Conservation (phyloP, 805 yeast species). For the Blastobotrys muscicola region DNA sequence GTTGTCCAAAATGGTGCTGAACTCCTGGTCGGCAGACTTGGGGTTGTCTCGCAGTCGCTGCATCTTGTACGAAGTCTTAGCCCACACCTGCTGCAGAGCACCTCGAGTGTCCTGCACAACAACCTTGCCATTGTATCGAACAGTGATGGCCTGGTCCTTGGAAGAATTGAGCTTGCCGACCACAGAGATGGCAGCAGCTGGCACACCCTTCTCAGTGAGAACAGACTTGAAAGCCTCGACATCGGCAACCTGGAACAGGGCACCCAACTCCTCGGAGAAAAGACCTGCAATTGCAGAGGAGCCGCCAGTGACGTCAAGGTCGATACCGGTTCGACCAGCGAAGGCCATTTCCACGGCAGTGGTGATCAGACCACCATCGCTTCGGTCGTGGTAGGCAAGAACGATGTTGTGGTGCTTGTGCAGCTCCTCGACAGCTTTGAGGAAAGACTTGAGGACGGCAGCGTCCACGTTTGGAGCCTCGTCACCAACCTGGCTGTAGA, state of each 20-base stretch:
- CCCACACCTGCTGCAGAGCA: slow-evolving; percentile 72
- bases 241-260: slow-evolving; percentile 80
- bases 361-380: slow-evolving; percentile 91
- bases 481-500: slow-evolving; percentile 78
- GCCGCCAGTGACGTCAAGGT: slow-evolving; percentile 35
- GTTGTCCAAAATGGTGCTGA: slow-evolving; percentile 61
- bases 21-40: slow-evolving; percentile 79
- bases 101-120: slow-evolving; percentile 53
- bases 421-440: slow-evolving; percentile 58
- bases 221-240: slow-evolving; percentile 45
- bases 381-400: slow-evolving; percentile 86
- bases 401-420: slow-evolving; percentile 54
- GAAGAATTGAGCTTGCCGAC: slow-evolving; percentile 51
- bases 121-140: slow-evolving; percentile 37
- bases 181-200: slow-evolving; percentile 42
- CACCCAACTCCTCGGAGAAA: slow-evolving; percentile 92
- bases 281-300: slow-evolving; percentile 43
- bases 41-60: slow-evolving; percentile 95
- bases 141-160: slow-evolving; percentile 42
- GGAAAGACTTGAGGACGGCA: slow-evolving; percentile 53
- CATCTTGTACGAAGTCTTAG: slow-evolving; percentile 78
- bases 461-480: slow-evolving; percentile 73
- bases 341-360: slow-evolving; percentile 93
- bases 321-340: slow-evolving; percentile 83
- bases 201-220: slow-evolving; percentile 50